These are phyloP conservation scores for Apiotrichum siamense DNA, from an alignment of 1,284 basidiomycete genomes.

Conservation along the genomic window DNA sequence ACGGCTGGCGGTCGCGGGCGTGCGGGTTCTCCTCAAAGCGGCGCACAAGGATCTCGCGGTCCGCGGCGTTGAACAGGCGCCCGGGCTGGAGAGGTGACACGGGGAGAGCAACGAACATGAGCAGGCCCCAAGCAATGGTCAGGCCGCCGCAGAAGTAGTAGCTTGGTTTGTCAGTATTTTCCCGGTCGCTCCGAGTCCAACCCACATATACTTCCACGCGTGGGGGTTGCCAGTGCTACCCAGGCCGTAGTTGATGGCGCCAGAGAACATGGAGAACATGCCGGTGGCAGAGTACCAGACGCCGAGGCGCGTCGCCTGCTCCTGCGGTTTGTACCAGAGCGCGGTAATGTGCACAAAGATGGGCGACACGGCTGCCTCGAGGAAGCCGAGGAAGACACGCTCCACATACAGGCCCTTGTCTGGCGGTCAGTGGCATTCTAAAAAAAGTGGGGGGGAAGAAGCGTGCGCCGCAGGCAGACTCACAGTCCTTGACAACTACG, in stretches of 20 bases:
- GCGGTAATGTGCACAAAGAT: constrained; percentile 52
- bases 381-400: constrained; percentile 49
- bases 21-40: constrained; percentile 43
- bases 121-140: constrained; percentile 49
- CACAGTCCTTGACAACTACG: constrained; percentile 40
- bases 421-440: constrained; percentile 3
- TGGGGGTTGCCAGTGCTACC: constrained; percentile 42
- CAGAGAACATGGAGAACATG: constrained; percentile 46
- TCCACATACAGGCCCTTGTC: constrained; percentile 50
- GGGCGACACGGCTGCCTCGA: constrained; percentile 50
- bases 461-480: too few species aligned
- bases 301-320: constrained; percentile 43
- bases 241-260: constrained; percentile 51
- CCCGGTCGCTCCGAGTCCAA: too few species aligned
- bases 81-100: constrained; percentile 46
- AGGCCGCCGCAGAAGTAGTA: constrained; percentile 51
- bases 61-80: constrained; percentile 41
- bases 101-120: constrained; percentile 48
- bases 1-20: constrained; percentile 32
- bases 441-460: too few species aligned
- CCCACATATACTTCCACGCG: constrained; percentile 51
- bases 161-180: constrained; percentile 4
- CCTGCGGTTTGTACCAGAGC: constrained; percentile 51
- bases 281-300: constrained; percentile 53
- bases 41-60: constrained; percentile 42